Evolutionary conservation across 768 basidiomycete genomes (phyloP).

Genomic region (Macrocybe gigantea): DNA sequence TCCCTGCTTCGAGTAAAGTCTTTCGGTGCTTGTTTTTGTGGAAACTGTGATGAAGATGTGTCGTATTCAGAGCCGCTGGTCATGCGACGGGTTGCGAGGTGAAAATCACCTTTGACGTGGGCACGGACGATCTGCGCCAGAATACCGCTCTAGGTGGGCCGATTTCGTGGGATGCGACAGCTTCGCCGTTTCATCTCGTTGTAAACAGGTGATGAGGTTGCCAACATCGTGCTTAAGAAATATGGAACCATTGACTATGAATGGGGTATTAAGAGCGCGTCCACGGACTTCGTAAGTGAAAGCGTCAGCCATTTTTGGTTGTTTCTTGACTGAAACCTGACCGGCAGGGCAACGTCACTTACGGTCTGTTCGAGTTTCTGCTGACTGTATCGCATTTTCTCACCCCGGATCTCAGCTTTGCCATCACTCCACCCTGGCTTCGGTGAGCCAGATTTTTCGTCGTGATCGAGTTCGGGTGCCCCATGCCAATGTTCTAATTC

Average conservation of each 20-base stretch:
- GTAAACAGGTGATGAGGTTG: constrained; percentile 55
- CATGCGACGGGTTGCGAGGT: constrained; percentile 17
- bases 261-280: constrained; percentile 65
- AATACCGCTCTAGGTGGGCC: constrained; percentile 37
- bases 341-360: constrained; percentile 65
- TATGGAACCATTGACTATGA: constrained; percentile 60
- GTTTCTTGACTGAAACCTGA: neutral
- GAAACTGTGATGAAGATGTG: neutral
- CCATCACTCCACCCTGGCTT: constrained; percentile 75
- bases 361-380: constrained; percentile 38
- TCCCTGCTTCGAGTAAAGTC: constrained; percentile 41
- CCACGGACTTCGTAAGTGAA: constrained; percentile 73
- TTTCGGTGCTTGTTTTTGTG: neutral
- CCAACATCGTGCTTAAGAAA: constrained; percentile 50
- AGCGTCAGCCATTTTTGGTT: neutral
- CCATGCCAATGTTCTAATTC: neutral
- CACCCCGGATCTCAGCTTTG: constrained; percentile 28
- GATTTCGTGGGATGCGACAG: neutral
- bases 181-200: too few species aligned
- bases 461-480: neutral
- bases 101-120: constrained; percentile 7
- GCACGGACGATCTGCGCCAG: constrained; percentile 17
- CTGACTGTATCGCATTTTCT: neutral
- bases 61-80: constrained; percentile 12
- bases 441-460: constrained; percentile 27